phyloP scores from a whole-genome alignment of 1,139 yeast species.

The Saccharomyces hybrid region DNA sequence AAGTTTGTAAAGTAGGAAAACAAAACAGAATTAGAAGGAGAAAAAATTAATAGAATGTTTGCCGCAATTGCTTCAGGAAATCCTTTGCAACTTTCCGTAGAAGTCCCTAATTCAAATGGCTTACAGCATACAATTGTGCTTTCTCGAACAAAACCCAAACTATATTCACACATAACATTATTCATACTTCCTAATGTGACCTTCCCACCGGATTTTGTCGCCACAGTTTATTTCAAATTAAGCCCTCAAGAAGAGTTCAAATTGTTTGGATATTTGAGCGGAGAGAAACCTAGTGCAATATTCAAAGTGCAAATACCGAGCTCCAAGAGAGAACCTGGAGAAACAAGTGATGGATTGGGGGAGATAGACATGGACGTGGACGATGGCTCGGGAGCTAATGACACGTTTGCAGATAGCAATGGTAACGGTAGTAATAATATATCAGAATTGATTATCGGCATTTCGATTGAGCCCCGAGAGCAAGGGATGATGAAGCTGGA shows the following conservation, averaged over 20 bases:
- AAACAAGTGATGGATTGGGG: conserved; percentile 31
- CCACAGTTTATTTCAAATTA: conserved; percentile 80
- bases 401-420: conserved; percentile 27
- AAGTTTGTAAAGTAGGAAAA: neutral
- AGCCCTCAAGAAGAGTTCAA: conserved; percentile 65
- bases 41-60: conserved; percentile 22
- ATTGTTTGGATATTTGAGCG: conserved; percentile 68
- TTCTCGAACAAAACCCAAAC: conserved; percentile 31
- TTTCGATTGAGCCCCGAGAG: conserved; percentile 69
- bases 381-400: conserved; percentile 23
- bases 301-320: conserved; percentile 58
- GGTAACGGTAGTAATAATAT: conserved; percentile 18
- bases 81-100: conserved; percentile 31
- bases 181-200: conserved; percentile 64
- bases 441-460: conserved; percentile 58
- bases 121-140: conserved; percentile 32
- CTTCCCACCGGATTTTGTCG: conserved; percentile 64
- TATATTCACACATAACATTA: conserved; percentile 58
- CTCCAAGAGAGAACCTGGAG: conserved; percentile 15
- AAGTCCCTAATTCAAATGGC: conserved; percentile 33
- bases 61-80: conserved; percentile 36
- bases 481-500: conserved; percentile 29
- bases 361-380: conserved; percentile 39
- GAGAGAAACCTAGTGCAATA: conserved; percentile 81
- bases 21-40: neutral